These are phyloP conservation scores for Coriolopsis trogii DNA, from an alignment of 1,284 basidiomycete genomes.

Conservation along the genomic window DNA sequence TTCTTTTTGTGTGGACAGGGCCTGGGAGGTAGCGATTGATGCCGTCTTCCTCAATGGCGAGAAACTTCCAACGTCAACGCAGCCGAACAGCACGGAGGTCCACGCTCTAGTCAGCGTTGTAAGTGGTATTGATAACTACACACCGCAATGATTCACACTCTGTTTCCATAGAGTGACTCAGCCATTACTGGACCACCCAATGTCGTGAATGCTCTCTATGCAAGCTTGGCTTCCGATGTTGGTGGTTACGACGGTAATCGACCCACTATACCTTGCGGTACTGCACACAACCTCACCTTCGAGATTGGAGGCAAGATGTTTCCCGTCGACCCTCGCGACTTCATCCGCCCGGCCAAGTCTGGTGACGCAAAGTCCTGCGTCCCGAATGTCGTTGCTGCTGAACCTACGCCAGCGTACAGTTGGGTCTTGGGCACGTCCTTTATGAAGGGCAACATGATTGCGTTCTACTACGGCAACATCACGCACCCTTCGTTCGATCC, in stretches of 20 bases:
- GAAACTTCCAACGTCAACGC: constrained; percentile 46
- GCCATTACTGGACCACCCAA: too few species aligned
- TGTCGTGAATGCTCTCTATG: too few species aligned
- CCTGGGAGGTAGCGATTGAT: constrained; percentile 62
- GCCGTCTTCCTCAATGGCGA: constrained; percentile 58
- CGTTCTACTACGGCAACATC: constrained; percentile 71
- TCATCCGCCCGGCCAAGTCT: constrained; percentile 43
- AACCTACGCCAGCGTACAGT: constrained; percentile 18
- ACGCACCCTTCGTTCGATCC: constrained; percentile 63
- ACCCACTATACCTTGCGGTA: constrained; percentile 44
- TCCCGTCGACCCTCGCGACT: constrained; percentile 68
- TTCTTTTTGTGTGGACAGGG: too few species aligned
- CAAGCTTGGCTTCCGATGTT: too few species aligned
- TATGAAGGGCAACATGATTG: constrained; percentile 42
- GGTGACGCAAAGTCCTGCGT: constrained; percentile 47
- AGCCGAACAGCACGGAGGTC: constrained; percentile 37
- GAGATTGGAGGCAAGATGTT: constrained; percentile 65
- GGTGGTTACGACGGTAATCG: too few species aligned
- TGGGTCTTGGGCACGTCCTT: constrained; percentile 47
- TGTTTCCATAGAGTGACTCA: too few species aligned
- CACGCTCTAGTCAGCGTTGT: constrained; percentile 55
- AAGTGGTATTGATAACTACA: too few species aligned
- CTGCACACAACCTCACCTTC: constrained; percentile 59
- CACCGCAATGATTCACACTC: too few species aligned
- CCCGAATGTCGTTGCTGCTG: constrained; percentile 48